Evolutionary conservation across 306 rosid species (phyloP), one percentile per base, ranked within the genome.

Genomic region (Cyamopsis tetragonoloba): DNA sequence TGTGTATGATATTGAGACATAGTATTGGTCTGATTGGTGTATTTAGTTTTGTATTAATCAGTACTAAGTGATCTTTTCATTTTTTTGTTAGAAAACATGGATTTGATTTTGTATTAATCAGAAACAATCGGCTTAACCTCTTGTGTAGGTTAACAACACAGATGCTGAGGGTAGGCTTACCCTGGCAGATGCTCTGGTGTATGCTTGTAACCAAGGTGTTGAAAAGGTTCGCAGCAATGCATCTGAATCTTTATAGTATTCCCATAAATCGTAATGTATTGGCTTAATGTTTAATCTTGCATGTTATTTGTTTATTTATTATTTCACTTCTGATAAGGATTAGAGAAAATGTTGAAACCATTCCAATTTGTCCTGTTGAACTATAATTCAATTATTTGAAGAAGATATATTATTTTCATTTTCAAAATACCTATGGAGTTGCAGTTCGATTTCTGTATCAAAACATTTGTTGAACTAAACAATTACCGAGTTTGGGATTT

Each of bases 151-250:
- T 66, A 91, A 91, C 68, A 91, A 91, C 83, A 91, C 96, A 31
- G 97, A 91, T 76, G 97, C 97, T 59, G 96, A 91, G 77, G 97
- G 97, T 44, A 85, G 96, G 75, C 95, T 91, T 72, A 88, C 97
- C 14, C 85, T 91, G 62, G 97, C 97, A 58, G 97, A 91, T 70
- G 95, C 97, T 44, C 84, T 91, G 82, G 84, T 88, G 18, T 91
- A 91, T 78, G 87, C 97, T 54, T 88, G 95, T 80, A 86, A 91
- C 81, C 97, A 88, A 82, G 97, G 91, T 63, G 96, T 82, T 86
- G 91, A 88, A 19, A 91, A 91, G 96, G 97, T 62, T 5, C 54
- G 41, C 23, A 24, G 35, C 71, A 14, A 27, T 28, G 60, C 58
- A 41, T 42, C 46, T 60, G 14, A 62, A 62, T 55, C 47, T 60